Evolutionary conservation across 257 asterid species (phyloP), one percentile per base, ranked within the genome.

Genomic region (Oldenlandia corymbosa): DNA sequence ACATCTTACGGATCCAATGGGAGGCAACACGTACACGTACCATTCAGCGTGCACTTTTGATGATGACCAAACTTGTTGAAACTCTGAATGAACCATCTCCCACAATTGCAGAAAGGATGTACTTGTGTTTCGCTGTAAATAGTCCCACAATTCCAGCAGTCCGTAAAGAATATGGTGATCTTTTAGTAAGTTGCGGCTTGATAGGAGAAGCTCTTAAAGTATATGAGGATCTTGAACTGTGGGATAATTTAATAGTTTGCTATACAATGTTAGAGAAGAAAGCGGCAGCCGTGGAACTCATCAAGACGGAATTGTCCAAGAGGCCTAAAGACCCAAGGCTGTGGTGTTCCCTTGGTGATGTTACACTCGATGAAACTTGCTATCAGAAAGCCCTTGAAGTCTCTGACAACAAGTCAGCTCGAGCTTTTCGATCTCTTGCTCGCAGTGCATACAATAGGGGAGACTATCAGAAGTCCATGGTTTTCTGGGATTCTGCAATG

Each of bases 341-440:
- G 71, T 92, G 97, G 97, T 92, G 97, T 75, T 89, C 97, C 14
- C 95, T 89, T 58, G 99, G 96, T 73, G 99, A 92, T 68, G 87
- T 90, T 71, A 92, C 91, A 10, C 83, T 66, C 52, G 85, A 85
- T 54, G 96, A 84, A 64, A 28, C 88, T 55, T 85, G 82, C 71
- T 92, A 82, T 66, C 83, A 78, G 65, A 92, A 89, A 74, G 99
- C 96, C 72, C 88, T 82, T 10, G 96, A 89, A 76, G 90, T 92
- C 71, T 92, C 99, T 1, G 87, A 78, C 49, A 72, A 72, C 71
- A 84, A 82, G 71, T 92, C 99, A 45, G 84, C 95, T 46, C 85
- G 99, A 62, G 99, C 97, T 57, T 70, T 76, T 74, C 81, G 96
- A 9, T 84, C 99, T 50, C 95, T 92, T 67, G 99, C 96, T 62